Evolutionary conservation across 148 eudicot genomes (phyloP).

Genomic region (Gaultheria prostrata): DNA sequence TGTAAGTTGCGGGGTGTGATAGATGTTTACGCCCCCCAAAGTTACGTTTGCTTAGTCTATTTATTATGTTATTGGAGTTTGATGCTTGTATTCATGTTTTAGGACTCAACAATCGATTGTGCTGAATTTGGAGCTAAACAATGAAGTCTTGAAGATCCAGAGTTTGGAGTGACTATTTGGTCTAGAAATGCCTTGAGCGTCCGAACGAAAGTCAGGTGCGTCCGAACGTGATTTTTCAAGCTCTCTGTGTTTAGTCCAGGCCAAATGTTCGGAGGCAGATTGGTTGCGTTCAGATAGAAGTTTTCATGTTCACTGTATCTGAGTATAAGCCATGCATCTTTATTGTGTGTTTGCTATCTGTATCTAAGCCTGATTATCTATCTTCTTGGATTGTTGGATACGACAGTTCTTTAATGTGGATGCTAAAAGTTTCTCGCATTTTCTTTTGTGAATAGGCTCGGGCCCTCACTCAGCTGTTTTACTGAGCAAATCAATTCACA

Average conservation of each 20-base stretch:
- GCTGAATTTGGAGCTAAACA: neutral
- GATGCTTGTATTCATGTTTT: neutral
- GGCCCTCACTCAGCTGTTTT: conserved; percentile 78
- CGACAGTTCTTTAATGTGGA: neutral
- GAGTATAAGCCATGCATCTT: neutral
- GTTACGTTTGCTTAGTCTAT: neutral
- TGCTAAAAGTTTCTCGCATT: conserved; percentile 5
- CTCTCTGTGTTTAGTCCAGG: neutral
- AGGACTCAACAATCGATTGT: neutral
- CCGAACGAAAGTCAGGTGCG: neutral
- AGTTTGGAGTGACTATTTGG: neutral
- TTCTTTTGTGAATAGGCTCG: conserved; percentile 53
- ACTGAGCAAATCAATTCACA: conserved; percentile 68
- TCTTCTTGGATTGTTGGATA: neutral
- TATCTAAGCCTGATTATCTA: neutral
- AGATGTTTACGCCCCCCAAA: neutral
- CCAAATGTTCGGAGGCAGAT: neutral
- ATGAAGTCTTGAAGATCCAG: neutral
- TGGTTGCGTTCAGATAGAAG: neutral
- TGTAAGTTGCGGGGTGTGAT: neutral
- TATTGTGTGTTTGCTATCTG: too few relatives aligned
- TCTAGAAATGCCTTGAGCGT: neutral
- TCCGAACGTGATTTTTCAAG: neutral
- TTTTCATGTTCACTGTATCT: neutral
- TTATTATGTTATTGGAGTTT: neutral